Percentiles rank a stretch among this genome's conserved stretches.
Evolutionary conservation across 2,329 filamentous ascomycete genomes (phyloP).

Genomic region (Penicillium sp.): DNA sequence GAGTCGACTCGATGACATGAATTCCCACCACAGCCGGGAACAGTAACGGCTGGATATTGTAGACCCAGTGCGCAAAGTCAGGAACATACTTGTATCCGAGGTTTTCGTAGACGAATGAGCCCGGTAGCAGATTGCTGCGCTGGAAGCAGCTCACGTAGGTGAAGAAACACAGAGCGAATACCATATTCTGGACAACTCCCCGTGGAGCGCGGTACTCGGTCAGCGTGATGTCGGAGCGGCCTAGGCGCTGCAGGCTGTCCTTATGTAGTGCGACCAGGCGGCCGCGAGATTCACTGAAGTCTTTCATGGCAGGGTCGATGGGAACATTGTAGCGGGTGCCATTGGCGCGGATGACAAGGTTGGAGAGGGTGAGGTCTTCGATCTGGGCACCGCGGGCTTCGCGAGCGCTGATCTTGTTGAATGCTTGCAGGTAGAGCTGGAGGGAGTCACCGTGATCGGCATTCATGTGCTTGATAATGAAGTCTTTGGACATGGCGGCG

Average conservation of each 20-base stretch:
- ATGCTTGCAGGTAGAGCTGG: slow-evolving; percentile 74
- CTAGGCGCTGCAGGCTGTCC: slow-evolving; percentile 60
- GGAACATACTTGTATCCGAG: slow-evolving; percentile 56
- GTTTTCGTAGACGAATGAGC: slow-evolving; percentile 50
- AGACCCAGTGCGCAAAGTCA: slow-evolving; percentile 59
- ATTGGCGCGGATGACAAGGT: slow-evolving; percentile 63
- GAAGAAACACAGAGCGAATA: slow-evolving; percentile 57
- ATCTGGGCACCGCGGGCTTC: slow-evolving; percentile 62
- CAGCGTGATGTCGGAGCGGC: slow-evolving; percentile 58
- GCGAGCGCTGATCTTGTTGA: slow-evolving; percentile 57
- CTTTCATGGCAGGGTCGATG: slow-evolving; percentile 69
- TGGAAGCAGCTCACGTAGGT: slow-evolving; percentile 56
- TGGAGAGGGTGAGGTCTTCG: slow-evolving; percentile 63
- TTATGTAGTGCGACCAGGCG: slow-evolving; percentile 74
- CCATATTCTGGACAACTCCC: slow-evolving; percentile 51
- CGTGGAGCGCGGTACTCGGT: slow-evolving; percentile 54
- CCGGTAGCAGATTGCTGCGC: slow-evolving; percentile 55
- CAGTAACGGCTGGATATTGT: slow-evolving; percentile 60
- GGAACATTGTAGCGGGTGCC: slow-evolving; percentile 54
- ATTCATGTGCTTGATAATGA: slow-evolving; percentile 85
- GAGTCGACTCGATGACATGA: slow-evolving; percentile 64
- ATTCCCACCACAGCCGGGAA: slow-evolving; percentile 61
- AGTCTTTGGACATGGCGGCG: slow-evolving; percentile 46
- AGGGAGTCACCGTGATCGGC: slow-evolving; percentile 74
- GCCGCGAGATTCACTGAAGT: slow-evolving; percentile 66